Evolutionary conservation across 441 rosid species (phyloP).

Genomic region (Gossypium laxum): DNA sequence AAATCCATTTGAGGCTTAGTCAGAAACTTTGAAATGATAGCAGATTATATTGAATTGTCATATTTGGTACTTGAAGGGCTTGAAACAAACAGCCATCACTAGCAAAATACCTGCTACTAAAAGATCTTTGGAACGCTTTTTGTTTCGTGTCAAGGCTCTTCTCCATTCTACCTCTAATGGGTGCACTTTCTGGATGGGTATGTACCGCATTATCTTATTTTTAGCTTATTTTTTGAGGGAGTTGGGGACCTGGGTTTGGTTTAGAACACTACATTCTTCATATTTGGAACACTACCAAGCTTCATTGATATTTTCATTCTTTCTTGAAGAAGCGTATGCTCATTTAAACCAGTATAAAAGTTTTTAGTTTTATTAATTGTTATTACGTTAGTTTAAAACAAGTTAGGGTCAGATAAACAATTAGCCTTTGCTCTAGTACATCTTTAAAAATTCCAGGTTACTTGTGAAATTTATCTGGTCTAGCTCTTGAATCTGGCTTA

Average conservation of each 20-base stretch:
- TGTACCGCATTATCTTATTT: neutral
- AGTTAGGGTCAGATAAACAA: neutral
- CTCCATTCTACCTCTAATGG: slow-evolving; percentile 54
- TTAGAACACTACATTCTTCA: neutral
- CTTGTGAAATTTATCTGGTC: no score
- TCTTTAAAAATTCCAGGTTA: no score
- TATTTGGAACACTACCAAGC: neutral
- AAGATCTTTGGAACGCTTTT: slow-evolving; percentile 70
- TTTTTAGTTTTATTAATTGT: neutral
- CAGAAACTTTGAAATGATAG: neutral
- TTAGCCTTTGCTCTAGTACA: neutral
- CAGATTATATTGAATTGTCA: slow-evolving; percentile 4
- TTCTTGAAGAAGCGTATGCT: neutral
- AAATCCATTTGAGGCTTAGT: slow-evolving; percentile 1
- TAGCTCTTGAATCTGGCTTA: no score
- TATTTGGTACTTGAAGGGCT: slow-evolving; percentile 37
- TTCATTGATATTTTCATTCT: neutral
- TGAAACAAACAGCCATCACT: slow-evolving; percentile 61
- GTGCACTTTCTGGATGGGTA: slow-evolving; percentile 87
- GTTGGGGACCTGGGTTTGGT: neutral
- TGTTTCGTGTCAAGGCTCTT: slow-evolving; percentile 77
- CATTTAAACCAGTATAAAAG: neutral
- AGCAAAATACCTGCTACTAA: slow-evolving; percentile 71
- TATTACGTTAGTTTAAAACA: neutral
- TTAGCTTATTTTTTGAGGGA: neutral